Conservation (phyloP, 2,329 filamentous ascomycete species). For the Periconia sp. region DNA sequence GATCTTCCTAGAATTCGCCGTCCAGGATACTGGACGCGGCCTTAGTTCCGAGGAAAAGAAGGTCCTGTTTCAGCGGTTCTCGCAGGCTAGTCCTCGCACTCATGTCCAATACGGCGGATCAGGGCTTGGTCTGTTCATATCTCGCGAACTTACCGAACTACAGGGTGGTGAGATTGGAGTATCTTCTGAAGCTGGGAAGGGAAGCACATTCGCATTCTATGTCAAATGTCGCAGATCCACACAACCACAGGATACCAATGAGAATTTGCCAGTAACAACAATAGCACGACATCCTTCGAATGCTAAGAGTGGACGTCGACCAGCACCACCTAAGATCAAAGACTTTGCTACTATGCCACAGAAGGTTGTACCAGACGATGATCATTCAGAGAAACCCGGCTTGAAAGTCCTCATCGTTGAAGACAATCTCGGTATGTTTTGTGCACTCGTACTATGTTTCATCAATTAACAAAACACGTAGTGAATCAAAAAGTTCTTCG, state of each 20-base stretch:
- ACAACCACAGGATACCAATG: conserved; percentile 36
- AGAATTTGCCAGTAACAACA: conserved; percentile 26
- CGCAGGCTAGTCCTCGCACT: conserved; percentile 73
- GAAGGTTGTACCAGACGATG: conserved; percentile 4
- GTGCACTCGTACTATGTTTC: too few relatives aligned
- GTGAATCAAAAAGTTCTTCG: conserved; percentile 54
- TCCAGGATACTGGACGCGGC: conserved; percentile 76
- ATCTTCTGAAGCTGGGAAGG: conserved; percentile 64
- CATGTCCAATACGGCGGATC: conserved; percentile 80
- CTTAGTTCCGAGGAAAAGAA: conserved; percentile 72
- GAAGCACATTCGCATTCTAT: conserved; percentile 77
- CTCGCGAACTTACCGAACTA: conserved; percentile 74
- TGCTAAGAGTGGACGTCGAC: conserved; percentile 24
- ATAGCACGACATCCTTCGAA: conserved; percentile 33
- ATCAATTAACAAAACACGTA: conserved; percentile 19
- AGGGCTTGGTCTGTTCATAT: conserved; percentile 78
- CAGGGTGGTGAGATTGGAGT: conserved; percentile 81
- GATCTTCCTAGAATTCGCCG: conserved; percentile 70
- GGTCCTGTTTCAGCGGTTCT: conserved; percentile 75
- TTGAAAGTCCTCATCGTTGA: conserved; percentile 47
- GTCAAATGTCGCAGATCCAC: conserved; percentile 65
- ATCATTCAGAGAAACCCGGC: conserved; percentile 16
- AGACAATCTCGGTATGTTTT: conserved; percentile 38
- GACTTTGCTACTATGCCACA: conserved; percentile 36
- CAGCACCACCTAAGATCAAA: conserved; percentile 31